Evolutionary conservation across 139 green algal genomes (phyloP), one percentile per base, ranked within the genome.

Genomic region (Yamagishiella unicocca): DNA sequence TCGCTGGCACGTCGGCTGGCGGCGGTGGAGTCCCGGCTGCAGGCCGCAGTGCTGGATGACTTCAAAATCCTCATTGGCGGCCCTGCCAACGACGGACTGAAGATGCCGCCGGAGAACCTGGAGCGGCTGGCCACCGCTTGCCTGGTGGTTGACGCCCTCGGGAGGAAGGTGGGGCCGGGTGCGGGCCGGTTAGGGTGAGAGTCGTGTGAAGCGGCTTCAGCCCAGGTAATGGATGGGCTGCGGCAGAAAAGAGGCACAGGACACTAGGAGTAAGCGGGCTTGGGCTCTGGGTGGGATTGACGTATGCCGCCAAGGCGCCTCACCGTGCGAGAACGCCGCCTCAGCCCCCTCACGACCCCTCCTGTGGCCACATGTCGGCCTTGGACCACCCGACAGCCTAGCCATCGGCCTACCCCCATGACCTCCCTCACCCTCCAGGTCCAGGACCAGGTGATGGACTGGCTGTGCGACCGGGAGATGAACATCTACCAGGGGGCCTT

Each of bases 141-240:
- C 93, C 88, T 97, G 61, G 97, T 99, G 73, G 94, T 98, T 35
- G 95, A 98, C 68, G 97, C 96, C 1, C 91, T 99, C 29, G 97
- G 98, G 2, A 91, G 93, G 66, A 94, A 95, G 92, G 95, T 96
- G 85, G 5, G 85, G 8, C 33, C 14, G 33, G 33, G 50, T 50
- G 31, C 31, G 27, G 31, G n/a, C n/a, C n/a, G n/a, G n/a, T n/a
- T n/a, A n/a, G n/a, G n/a, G n/a, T n/a, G n/a, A n/a, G n/a, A n/a
- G n/a, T n/a, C n/a, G n/a, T n/a, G n/a, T n/a, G n/a, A n/a, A n/a
- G n/a, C n/a, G n/a, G n/a, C n/a, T n/a, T n/a, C n/a, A n/a, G n/a
- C n/a, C n/a, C n/a, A n/a, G n/a, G n/a, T n/a, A n/a, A n/a, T n/a
- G n/a, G n/a, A n/a, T n/a, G n/a, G n/a, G n/a, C n/a, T n/a, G n/a